These are phyloP conservation scores for Pleurotus salmoneostramineus DNA, from an alignment of 768 basidiomycete genomes.

Conservation along the genomic window DNA sequence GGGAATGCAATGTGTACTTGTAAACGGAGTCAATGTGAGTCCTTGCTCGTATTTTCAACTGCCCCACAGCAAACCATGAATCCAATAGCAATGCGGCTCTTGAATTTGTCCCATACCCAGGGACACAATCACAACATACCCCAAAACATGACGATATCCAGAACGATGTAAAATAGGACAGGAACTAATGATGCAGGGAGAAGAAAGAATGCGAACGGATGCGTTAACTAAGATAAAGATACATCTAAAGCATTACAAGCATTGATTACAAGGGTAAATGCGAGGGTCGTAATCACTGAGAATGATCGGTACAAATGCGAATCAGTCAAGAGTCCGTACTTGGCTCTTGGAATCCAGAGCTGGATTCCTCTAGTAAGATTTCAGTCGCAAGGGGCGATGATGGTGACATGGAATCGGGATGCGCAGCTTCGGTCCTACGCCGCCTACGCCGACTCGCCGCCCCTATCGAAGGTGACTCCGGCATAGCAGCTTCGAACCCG, in stretches of 20 bases:
- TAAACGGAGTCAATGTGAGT: not conserved
- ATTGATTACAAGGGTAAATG: no score
- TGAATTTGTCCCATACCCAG: not conserved
- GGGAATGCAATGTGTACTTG: not conserved
- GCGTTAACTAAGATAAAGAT: constrained; percentile 7
- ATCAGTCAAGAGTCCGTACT: not conserved
- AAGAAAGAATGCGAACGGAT: constrained; percentile 2
- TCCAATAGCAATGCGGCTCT: not conserved
- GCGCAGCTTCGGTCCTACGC: constrained; percentile 23
- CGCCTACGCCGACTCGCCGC: constrained; percentile 33
- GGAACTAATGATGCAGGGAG: not conserved
- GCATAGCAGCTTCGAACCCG: constrained; percentile 47
- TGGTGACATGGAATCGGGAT: not conserved
- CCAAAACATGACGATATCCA: not conserved
- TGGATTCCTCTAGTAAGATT: not conserved
- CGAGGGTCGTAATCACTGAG: no score
- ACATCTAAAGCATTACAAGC: constrained; percentile 6
- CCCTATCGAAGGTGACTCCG: constrained; percentile 44
- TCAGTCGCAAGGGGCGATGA: not conserved
- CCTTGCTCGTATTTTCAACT: not conserved
- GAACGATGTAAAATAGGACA: not conserved
- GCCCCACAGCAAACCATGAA: no score
- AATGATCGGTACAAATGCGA: no score
- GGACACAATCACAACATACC: not conserved
- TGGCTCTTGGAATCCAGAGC: not conserved